Evolutionary conservation across 106 monocot species (phyloP).

Genomic region (Agapanthus africanus): DNA sequence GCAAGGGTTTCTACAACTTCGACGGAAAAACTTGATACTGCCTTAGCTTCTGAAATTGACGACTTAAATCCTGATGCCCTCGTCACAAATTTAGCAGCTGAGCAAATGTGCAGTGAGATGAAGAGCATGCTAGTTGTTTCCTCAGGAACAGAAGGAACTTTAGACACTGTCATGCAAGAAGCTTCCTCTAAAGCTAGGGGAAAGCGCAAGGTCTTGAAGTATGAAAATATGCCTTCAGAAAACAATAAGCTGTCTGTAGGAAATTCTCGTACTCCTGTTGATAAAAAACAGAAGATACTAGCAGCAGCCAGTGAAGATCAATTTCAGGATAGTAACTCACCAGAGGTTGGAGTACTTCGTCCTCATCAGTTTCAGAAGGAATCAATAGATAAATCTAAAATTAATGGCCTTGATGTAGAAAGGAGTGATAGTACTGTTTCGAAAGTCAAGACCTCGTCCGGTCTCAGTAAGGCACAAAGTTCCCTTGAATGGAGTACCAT

Average conservation of each 20-base stretch:
- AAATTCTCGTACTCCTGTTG: constrained; percentile 13
- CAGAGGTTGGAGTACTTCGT: constrained; percentile 10
- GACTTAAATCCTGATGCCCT: constrained; percentile 38
- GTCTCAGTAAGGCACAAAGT: constrained; percentile 13
- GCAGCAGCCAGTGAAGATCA: constrained; percentile 9
- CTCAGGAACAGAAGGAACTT: constrained; percentile 17
- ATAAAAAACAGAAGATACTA: constrained; percentile 48
- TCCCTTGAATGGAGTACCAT: constrained; percentile 51
- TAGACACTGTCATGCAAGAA: constrained; percentile 6
- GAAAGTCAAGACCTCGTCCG: constrained; percentile 5
- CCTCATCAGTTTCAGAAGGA: constrained; percentile 17
- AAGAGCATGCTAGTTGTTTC: constrained; percentile 18
- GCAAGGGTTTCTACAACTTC: constrained; percentile 13
- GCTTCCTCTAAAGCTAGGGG: constrained; percentile 23
- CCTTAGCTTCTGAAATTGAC: constrained; percentile 34
- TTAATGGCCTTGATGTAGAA: constrained; percentile 12
- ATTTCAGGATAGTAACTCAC: constrained; percentile 6
- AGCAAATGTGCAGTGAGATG: constrained; percentile 14
- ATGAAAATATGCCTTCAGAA: constrained; percentile 15
- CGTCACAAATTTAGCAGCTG: constrained; percentile 7
- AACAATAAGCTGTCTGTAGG: constrained; percentile 9
- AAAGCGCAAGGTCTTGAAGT: constrained; percentile 49
- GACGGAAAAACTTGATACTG: constrained; percentile 9
- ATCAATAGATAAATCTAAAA: constrained; percentile 17
- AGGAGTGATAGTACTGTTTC: constrained; percentile 8